A percentile compares a stretch with the other conserved stretches of the same genome.
These are phyloP conservation scores for Trichophyton equinum DNA, from an alignment of 2,329 filamentous ascomycete genomes.

Conservation along the genomic window DNA sequence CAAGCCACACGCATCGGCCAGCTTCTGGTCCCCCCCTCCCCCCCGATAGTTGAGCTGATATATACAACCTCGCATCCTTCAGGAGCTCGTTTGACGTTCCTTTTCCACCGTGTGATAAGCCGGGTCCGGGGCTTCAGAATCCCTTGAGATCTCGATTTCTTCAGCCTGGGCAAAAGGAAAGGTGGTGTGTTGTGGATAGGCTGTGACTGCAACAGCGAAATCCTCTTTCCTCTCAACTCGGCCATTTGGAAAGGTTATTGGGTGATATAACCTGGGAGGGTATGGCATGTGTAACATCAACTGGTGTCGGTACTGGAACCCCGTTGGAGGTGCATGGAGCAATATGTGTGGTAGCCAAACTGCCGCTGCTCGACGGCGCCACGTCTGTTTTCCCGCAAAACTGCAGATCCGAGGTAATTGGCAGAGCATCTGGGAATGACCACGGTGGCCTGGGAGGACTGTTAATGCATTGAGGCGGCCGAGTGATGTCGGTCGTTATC, in stretches of 20 bases:
- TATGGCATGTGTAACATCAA: constrained; percentile 7
- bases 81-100: not conserved
- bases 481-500: constrained; percentile 32
- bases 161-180: not conserved
- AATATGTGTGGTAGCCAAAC: not conserved
- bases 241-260: not conserved
- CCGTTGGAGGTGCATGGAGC: constrained; percentile 2
- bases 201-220: not conserved
- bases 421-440: constrained; percentile 3
- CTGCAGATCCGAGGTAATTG: constrained; percentile 2
- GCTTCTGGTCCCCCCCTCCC: not conserved
- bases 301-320: not conserved
- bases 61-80: not conserved
- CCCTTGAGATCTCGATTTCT: not conserved
- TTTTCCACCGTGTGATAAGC: not conserved
- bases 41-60: not conserved
- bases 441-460: constrained; percentile 11
- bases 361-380: constrained; percentile 1
- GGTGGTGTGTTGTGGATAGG: not conserved
- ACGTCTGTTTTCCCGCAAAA: not conserved
- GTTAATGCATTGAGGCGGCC: constrained; percentile 17
- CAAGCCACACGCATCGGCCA: not conserved
- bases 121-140: not conserved
- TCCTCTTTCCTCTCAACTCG: not conserved
- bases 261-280: constrained; percentile 4